Base-by-base conservation (phyloP, 192 early-diverging fungal species). In the Umbelopsis vinacea region DNA sequence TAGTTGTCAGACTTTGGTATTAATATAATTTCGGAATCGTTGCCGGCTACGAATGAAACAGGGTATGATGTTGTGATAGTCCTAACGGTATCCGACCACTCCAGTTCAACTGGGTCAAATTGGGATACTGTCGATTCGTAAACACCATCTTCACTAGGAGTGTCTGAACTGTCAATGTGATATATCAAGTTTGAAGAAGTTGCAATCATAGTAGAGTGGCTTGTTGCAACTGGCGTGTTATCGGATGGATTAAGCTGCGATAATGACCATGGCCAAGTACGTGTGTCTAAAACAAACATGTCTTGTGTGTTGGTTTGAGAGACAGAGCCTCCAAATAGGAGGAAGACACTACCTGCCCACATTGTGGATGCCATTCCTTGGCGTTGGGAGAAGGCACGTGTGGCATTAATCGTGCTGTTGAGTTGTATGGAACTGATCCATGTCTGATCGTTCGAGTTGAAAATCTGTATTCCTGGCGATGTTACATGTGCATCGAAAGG, bases 361-460 rank as follows among this genome's bases (percentile, higher is more conserved):
- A 63, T 63, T 6, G 57, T 29, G 14, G 57, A 63, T 29, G 57
- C 57, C 57, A 63, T 63, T 22, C 57, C 57, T 37, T 63, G 57
- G 0, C 57, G 57, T n/a, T 63, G 57, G 17, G 24, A 22, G n/a
- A 37, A 63, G 19, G 33, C 33, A 4, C n/a, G 35, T 1, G 57
- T 63, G 15, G 14, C 33, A 29, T 63, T 63, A 33, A 63, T 14
- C 15, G 57, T 63, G 33, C 57, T 35, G 33, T 63, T 63, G 5
- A 63, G 26, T 1, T 19, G 24, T 12, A 63, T 63, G 2, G 57
- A 63, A 26, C n/a, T 35, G 35, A 37, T 37, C 57, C 57, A 63
- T 6, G 57, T 63, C 29, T 63, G 57, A 12, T 37, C 57, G 35
- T 38, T 63, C 4, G 26, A 14, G 57, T 63, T 63, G 19, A 15